phyloP scores from a whole-genome alignment of 176 grass and related monocot genomes.

The Aegilops longissima region DNA sequence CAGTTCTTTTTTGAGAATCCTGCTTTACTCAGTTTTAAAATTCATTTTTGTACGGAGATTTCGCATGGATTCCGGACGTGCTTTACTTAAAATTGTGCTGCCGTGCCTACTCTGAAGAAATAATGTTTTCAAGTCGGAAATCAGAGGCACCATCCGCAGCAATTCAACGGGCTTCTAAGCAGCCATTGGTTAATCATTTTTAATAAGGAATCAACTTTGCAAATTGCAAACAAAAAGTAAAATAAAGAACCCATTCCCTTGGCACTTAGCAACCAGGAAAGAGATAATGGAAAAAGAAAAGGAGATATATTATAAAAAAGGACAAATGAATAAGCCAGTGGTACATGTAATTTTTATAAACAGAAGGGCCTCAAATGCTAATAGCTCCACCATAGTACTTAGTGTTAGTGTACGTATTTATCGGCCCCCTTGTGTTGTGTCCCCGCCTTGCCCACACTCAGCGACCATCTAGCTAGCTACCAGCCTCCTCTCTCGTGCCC shows the following conservation, averaged over 20 bases:
- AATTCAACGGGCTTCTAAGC: neutral
- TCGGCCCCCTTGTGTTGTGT: neutral
- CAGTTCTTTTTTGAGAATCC: neutral
- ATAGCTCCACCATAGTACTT: neutral
- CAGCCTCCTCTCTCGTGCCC: conserved; percentile 3
- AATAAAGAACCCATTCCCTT: neutral
- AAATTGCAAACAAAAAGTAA: neutral
- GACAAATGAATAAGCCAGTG: neutral
- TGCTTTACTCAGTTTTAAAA: neutral
- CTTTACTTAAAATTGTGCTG: neutral
- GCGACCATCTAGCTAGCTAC: neutral
- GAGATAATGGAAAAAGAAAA: neutral
- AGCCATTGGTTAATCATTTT: neutral
- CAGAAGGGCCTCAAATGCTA: neutral
- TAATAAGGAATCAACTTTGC: neutral
- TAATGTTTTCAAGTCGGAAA: neutral
- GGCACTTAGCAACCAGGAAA: neutral
- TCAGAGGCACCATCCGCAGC: neutral
- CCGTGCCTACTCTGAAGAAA: neutral
- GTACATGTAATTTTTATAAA: rapidly evolving
- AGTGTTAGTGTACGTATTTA: conserved; percentile 24
- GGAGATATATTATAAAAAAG: neutral
- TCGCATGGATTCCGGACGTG: neutral
- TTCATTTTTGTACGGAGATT: neutral
- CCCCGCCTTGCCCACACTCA: conserved; percentile 39